Evolutionary conservation across 495 filamentous ascomycete genomes (phyloP).

Genomic region (Trichoderma asperelloides): DNA sequence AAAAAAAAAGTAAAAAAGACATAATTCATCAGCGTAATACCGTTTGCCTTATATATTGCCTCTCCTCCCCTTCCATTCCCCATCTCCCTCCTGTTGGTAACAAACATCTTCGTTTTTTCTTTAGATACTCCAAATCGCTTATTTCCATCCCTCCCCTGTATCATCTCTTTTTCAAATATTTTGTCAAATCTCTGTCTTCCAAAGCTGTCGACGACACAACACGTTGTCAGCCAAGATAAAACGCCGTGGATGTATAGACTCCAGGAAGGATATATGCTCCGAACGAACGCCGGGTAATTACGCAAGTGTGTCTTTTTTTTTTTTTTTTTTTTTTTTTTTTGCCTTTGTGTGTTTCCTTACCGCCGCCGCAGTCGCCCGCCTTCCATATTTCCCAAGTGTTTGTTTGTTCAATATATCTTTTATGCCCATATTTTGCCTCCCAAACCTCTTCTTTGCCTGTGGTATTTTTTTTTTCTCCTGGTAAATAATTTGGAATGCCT

Average conservation of each 20-base stretch:
- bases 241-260: constrained; percentile 4
- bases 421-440: neutral
- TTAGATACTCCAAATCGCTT: neutral
- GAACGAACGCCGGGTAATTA: constrained; percentile 5
- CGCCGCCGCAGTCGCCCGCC: neutral
- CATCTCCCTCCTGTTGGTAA: neutral
- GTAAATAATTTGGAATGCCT: neutral
- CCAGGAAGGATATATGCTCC: constrained; percentile 4
- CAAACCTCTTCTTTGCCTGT: neutral
- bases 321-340: too few relatives aligned
- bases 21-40: constrained; percentile 5
- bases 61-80: neutral
- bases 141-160: neutral
- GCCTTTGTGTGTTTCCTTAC: neutral
- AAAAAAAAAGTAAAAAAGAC: neutral
- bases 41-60: neutral
- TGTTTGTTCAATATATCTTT: neutral
- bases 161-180: neutral
- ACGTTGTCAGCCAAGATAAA: neutral
- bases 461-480: neutral
- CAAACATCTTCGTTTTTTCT: neutral
- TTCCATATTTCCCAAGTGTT: neutral
- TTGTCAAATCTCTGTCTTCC: neutral
- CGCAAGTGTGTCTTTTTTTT: neutral
- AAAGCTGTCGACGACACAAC: neutral